Base-by-base conservation (phyloP, 352 stramenopile species). In the Phytophthora ohioensis region DNA sequence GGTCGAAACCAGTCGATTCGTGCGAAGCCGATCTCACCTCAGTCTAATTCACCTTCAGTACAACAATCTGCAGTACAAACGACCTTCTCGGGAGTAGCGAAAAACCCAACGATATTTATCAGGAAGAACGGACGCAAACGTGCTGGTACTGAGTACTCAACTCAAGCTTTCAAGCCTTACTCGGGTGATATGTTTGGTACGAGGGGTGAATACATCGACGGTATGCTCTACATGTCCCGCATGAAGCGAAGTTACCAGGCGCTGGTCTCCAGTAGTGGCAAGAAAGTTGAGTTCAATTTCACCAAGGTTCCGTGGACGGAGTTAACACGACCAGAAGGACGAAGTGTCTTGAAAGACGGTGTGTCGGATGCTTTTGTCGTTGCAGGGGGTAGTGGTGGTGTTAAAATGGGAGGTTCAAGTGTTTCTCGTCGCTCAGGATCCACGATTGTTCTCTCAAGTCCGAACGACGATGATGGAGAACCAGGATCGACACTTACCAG, bases 151-250 rank as follows among this genome's bases (percentile, higher is more conserved):
- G 69, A 77, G 31, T 77, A 72, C 56, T 82, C 46, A 31, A 84
- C 57, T 1, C 73, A 88, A 27, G 58, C 84, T 6, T 81, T 96
- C 5, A 78, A 80, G 36, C 82, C 80, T 39, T 96, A 96, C 73
- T 47, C 79, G 6, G 89, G 89, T 11, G 88, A 96, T 60, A 87
- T 92, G 64, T 96, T 96, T 56, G 65, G 86, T 27, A 95, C 88
- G 4, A 74, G 88, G 5, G 89, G 89, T 4, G 85, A 95, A 15
- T 96, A 96, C 66, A 81, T 95, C 21, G 88, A 96, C 4, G 89
- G 89, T 3, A 91, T 95, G 83, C 53, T 96, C 11, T 96, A 96
- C 67, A 95, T 95, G 86, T 92, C 86, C 5, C 84, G 88, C 41
- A 96, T 96, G 89, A 93, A 93, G 67, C 77, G 78, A 27, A 91